Base-by-base conservation (phyloP, 2,329 filamentous ascomycete genomes). In the Alternaria panax region DNA sequence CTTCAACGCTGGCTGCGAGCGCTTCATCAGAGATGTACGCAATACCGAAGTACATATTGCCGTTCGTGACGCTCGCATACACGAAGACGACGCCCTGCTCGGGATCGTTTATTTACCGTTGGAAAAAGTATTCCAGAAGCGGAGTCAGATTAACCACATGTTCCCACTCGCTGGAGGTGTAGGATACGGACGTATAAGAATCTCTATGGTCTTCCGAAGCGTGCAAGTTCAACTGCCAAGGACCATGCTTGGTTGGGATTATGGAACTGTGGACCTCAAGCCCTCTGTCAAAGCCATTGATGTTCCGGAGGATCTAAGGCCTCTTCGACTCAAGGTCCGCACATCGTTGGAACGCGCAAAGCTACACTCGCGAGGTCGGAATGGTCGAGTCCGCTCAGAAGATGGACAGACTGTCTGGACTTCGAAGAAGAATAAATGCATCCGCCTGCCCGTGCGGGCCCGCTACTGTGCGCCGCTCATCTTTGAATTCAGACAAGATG, bases 1-100 rank as follows among this genome's bases (percentile, higher is more conserved):
- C 75, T 92, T 90, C 81, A 92, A 92, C 64, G 90, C 90, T 3
- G 88, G 88, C 6, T 91, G 87, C 2, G 90, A 93, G 73, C 85
- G 88, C 5, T 91, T 92, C 63, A 83, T 92, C 38, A 82, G 86
- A 12, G 87, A 92, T 71, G 92, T 89, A 85, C 82, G 81, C 16
- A 86, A 83, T 12, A 85, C 88, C 1, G 89, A 92, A 72, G 81
- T 92, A 30, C 88, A 90, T 64, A 79, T 93, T 28, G 82, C 85
- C 1, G 88, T 92, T 2, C 84, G 89, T 11, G 90, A 92, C 70
- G 82, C 86, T 20, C 83, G 90, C 5, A 82, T 91, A 22, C 85
- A 90, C 51, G 90, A 92, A 71, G 86, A 90, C 53, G 87, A 92
- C 64, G 58, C 90, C 0, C 77, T 92, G 1, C 81, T 92, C 12